These are phyloP conservation scores for Sphagnurus paluster DNA, from an alignment of 1,284 basidiomycete genomes.

Conservation along the genomic window DNA sequence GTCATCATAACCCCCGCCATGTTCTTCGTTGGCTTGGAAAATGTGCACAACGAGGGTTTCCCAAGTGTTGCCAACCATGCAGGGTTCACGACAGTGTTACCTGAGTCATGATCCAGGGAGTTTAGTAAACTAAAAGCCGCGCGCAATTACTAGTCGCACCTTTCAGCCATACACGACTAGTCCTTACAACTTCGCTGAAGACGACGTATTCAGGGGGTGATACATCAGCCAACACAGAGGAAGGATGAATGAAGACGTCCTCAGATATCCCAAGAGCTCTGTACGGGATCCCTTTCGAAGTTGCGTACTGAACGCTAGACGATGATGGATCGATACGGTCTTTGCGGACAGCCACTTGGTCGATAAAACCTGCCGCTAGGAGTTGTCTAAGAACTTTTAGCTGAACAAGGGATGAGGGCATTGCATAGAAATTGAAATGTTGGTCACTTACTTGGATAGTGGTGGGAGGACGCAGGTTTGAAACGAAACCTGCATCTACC, in stretches of 20 bases:
- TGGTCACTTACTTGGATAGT: conserved; percentile 63
- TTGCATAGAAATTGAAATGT: not conserved
- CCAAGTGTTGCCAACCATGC: conserved; percentile 88
- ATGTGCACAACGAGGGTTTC: conserved; percentile 78
- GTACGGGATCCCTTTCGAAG: conserved; percentile 83
- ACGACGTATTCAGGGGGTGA: conserved; percentile 88
- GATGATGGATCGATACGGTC: conserved; percentile 68
- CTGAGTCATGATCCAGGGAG: conserved; percentile 39
- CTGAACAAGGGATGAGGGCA: conserved; percentile 37
- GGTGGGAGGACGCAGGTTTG: conserved; percentile 70
- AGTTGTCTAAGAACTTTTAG: conserved; percentile 92
- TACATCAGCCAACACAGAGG: conserved; percentile 71
- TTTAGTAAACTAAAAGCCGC: not conserved
- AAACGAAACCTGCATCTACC: conserved; percentile 55
- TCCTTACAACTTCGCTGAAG: conserved; percentile 81
- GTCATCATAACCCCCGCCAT: conserved; percentile 66
- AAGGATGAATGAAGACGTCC: conserved; percentile 93
- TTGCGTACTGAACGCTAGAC: conserved; percentile 71
- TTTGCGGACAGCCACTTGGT: conserved; percentile 93
- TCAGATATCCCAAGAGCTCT: conserved; percentile 80
- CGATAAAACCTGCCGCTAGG: conserved; percentile 89
- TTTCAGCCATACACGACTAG: conserved; percentile 80
- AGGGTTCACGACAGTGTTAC: conserved; percentile 84
- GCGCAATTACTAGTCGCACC: conserved; percentile 42
- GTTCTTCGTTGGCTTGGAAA: conserved; percentile 82